Evolutionary conservation across 2,329 filamentous ascomycete genomes (phyloP).

Genomic region (Lachnellula hyalina): DNA sequence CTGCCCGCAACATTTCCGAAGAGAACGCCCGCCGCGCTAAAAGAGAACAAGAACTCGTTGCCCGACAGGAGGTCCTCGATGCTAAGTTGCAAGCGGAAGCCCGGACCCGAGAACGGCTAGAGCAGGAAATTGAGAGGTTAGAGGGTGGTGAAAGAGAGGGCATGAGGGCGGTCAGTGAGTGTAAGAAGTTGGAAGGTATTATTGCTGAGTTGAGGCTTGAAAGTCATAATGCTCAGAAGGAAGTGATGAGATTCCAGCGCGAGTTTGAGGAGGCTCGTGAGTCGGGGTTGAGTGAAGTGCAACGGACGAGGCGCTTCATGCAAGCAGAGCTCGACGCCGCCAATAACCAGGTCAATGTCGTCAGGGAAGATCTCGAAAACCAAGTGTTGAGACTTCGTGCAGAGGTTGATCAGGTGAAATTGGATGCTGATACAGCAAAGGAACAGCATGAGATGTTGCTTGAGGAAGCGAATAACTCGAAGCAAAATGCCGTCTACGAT

Average conservation of each 20-base stretch:
- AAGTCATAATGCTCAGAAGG: conserved; percentile 51
- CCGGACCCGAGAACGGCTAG: conserved; percentile 61
- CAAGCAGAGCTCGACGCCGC: conserved; percentile 78
- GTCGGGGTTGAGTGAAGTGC: conserved; percentile 71
- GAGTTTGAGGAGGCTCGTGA: conserved; percentile 83
- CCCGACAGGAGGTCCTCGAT: conserved; percentile 74
- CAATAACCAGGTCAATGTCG: conserved; percentile 78
- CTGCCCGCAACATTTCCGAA: conserved; percentile 72
- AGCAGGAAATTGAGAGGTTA: conserved; percentile 60
- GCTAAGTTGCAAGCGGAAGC: conserved; percentile 70
- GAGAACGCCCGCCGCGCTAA: conserved; percentile 77
- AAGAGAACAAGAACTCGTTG: conserved; percentile 73
- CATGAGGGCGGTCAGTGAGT: conserved; percentile 58
- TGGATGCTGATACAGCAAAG: conserved; percentile 76
- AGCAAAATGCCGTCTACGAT: conserved; percentile 50
- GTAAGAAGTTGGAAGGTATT: conserved; percentile 52
- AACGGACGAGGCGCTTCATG: conserved; percentile 72
- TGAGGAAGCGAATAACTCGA: conserved; percentile 70
- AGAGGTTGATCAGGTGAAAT: conserved; percentile 70
- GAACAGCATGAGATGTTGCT: conserved; percentile 79
- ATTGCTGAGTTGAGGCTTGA: conserved; percentile 57
- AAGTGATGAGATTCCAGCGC: conserved; percentile 55
- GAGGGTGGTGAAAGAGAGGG: conserved; percentile 60
- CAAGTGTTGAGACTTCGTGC: conserved; percentile 67
- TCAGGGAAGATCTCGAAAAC: conserved; percentile 75